Percentiles rank a stretch among this genome's conserved stretches.
These are phyloP conservation scores for Typha latifolia DNA, from an alignment of 176 grass and related monocot genomes.

Conservation along the genomic window DNA sequence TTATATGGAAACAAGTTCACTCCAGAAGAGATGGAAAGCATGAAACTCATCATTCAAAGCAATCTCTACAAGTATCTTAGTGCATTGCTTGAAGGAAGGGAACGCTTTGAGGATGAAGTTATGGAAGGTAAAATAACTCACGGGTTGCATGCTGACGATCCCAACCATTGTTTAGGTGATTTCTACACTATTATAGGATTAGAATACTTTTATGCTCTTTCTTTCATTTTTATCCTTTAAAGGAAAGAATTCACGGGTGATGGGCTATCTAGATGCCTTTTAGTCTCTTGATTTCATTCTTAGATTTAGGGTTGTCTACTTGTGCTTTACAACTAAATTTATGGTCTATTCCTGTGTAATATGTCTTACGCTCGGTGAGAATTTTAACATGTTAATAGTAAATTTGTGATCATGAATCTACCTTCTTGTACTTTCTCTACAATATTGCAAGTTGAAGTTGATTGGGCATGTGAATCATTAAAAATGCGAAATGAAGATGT, in stretches of 20 bases:
- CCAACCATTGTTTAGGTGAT: not conserved
- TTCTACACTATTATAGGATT: not conserved
- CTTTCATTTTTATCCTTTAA: no score
- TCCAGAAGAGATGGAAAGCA: constrained; percentile 18
- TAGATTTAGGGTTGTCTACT: no score
- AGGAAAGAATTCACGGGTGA: not conserved
- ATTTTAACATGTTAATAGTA: not conserved
- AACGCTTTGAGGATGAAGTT: constrained; percentile 25
- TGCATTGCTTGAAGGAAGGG: constrained; percentile 21
- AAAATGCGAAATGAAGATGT: not conserved
- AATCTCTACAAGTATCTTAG: constrained; percentile 27
- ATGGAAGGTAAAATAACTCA: constrained; percentile 6
- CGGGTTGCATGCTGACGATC: not conserved
- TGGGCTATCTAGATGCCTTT: not conserved
- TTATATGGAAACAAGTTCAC: constrained; percentile 18
- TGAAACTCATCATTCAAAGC: constrained; percentile 29
- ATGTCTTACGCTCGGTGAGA: no score
- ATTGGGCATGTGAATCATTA: not conserved
- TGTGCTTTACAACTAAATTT: no score
- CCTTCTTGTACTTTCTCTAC: not conserved
- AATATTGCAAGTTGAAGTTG: not conserved
- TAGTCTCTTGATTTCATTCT: no score
- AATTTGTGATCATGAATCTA: not conserved
- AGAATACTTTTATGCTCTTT: no score
- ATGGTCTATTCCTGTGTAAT: no score